Percentiles rank a stretch among this genome's conserved stretches.
Evolutionary conservation across 768 basidiomycete species (phyloP).

Genomic region (Sistotremastrum suecicum): DNA sequence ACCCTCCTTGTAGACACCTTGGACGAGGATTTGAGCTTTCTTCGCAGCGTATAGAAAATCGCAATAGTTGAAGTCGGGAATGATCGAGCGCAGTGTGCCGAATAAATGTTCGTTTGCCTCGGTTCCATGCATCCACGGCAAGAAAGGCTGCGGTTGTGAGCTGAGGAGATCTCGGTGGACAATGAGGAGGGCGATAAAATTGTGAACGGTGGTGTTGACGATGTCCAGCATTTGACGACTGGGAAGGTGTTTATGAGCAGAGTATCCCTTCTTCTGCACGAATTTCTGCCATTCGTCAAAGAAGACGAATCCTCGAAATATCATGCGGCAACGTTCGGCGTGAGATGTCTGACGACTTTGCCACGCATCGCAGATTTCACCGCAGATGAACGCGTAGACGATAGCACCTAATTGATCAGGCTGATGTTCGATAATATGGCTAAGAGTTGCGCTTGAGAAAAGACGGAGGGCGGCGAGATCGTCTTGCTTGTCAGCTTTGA

Average conservation of each 20-base stretch:
- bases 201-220: conserved; percentile 15
- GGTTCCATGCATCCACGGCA: conserved; percentile 22
- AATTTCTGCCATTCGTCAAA: conserved; percentile 16
- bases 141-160: conserved; percentile 15
- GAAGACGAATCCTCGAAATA: conserved; percentile 19
- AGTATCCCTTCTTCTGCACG: conserved; percentile 10
- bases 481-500: conserved; percentile 29
- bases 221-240: conserved; percentile 23
- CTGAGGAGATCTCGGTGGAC: conserved; percentile 21
- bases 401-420: conserved; percentile 15
- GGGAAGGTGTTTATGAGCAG: conserved; percentile 14
- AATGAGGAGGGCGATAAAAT: conserved; percentile 17
- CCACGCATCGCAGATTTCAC: conserved; percentile 24
- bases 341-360: conserved; percentile 19
- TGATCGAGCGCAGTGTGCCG: conserved; percentile 15
- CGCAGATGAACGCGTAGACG: conserved; percentile 27
- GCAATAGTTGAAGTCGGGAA: conserved; percentile 21
- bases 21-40: conserved; percentile 11
- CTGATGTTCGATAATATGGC: conserved; percentile 12
- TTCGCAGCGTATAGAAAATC: conserved; percentile 19
- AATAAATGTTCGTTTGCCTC: conserved; percentile 24
- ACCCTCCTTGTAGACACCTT: background rate
- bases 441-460: conserved; percentile 20
- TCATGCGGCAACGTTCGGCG: conserved; percentile 15
- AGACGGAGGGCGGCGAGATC: conserved; percentile 27